Evolutionary conservation across 345 rosid genomes (phyloP).

Genomic region (Zanthoxylum bungeanum): DNA sequence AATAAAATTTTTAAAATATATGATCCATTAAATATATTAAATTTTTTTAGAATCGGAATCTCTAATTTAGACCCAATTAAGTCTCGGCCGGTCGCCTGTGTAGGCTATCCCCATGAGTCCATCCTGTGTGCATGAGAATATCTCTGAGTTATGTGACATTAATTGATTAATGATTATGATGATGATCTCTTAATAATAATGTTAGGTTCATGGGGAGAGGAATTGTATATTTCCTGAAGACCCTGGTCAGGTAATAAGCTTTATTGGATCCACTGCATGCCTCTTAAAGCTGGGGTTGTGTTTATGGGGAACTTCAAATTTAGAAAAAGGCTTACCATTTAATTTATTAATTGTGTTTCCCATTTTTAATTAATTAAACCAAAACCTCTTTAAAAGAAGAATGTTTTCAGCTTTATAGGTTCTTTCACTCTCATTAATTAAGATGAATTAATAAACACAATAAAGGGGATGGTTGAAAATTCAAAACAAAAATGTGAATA

Average conservation of each 20-base stretch:
- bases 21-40: too few relatives aligned
- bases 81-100: too few relatives aligned
- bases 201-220: slow-evolving; percentile 76
- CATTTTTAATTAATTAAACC: slow-evolving; percentile 16
- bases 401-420: slow-evolving; percentile 39
- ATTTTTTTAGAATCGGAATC: too few relatives aligned
- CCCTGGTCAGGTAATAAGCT: slow-evolving; percentile 69
- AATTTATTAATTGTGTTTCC: slow-evolving; percentile 19
- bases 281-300: slow-evolving; percentile 5
- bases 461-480: neutral
- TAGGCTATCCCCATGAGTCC: too few relatives aligned
- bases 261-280: slow-evolving; percentile 45
- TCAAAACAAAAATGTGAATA: slow-evolving; percentile 9
- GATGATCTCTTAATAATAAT: slow-evolving; percentile 10
- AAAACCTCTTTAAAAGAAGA: slow-evolving; percentile 27
- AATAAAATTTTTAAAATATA: too few relatives aligned
- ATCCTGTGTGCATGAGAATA: slow-evolving; percentile 5
- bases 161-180: slow-evolving; percentile 29
- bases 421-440: slow-evolving; percentile 9
- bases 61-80: too few relatives aligned
- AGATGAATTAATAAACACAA: slow-evolving; percentile 5
- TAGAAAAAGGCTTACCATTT: slow-evolving; percentile 20
- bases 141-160: slow-evolving; percentile 6
- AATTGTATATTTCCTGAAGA: slow-evolving; percentile 86
- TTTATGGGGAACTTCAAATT: slow-evolving; percentile 28